Evolutionary conservation across 306 rosid genomes (phyloP).

Genomic region (Lotus japonicus): DNA sequence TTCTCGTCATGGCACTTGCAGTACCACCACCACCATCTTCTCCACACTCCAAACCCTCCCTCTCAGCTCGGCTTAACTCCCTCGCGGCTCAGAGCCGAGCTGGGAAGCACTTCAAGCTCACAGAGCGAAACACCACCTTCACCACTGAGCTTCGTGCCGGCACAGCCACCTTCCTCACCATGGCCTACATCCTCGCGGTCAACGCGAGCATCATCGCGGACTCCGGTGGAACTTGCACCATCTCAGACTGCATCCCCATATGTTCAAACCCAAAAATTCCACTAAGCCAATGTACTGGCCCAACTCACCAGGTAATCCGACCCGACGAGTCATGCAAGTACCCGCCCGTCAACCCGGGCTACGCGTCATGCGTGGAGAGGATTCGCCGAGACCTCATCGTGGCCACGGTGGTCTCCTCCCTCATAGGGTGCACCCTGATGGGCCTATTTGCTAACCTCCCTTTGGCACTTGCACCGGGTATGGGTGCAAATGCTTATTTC

Average conservation of each 20-base stretch:
- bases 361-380: constrained; percentile 45
- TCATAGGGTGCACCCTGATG: constrained; percentile 69
- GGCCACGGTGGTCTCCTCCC: constrained; percentile 65
- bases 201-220: constrained; percentile 76
- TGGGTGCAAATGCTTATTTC: constrained; percentile 87
- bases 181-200: constrained; percentile 94
- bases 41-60: neutral
- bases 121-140: constrained; percentile 64
- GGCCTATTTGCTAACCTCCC: constrained; percentile 81
- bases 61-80: constrained; percentile 36
- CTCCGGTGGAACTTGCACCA: constrained; percentile 73
- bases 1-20: neutral
- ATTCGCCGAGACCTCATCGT: constrained; percentile 69
- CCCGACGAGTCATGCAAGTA: constrained; percentile 57
- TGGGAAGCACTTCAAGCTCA: constrained; percentile 66
- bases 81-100: constrained; percentile 30
- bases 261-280: constrained; percentile 51
- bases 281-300: constrained; percentile 10
- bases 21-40: neutral
- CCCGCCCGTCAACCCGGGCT: constrained; percentile 79
- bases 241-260: constrained; percentile 52
- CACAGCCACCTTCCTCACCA: constrained; percentile 81
- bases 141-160: constrained; percentile 92
- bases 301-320: constrained; percentile 29
- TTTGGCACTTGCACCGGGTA: constrained; percentile 79